A percentile compares a stretch with the other conserved stretches of the same genome.
These are phyloP conservation scores for Macroventuria anomochaeta DNA, from an alignment of 2,329 filamentous ascomycete species.

Conservation along the genomic window DNA sequence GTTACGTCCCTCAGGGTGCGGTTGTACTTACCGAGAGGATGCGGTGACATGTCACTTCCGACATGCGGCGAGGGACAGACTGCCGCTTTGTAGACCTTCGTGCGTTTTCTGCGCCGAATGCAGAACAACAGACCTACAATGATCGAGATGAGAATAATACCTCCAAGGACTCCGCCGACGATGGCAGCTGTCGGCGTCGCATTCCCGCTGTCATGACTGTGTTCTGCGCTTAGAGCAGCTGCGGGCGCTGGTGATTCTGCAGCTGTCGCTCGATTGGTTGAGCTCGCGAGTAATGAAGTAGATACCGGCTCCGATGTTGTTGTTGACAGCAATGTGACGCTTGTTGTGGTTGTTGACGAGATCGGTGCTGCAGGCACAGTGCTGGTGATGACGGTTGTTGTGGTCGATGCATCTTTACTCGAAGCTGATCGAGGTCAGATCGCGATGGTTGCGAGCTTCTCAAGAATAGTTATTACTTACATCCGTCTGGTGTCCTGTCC, in stretches of 20 bases:
- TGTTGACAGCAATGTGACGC: background rate
- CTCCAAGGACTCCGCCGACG: slow-evolving; percentile 33
- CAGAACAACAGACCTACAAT: slow-evolving; percentile 19
- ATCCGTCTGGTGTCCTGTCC: slow-evolving; percentile 23
- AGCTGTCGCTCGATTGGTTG: slow-evolving; percentile 1
- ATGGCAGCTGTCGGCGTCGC: slow-evolving; percentile 26
- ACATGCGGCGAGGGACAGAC: slow-evolving; percentile 32
- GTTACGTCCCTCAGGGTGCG: background rate
- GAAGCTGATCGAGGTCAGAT: background rate
- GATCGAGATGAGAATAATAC: slow-evolving; percentile 18
- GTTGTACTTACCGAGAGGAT: slow-evolving; percentile 25
- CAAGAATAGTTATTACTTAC: slow-evolving; percentile 17
- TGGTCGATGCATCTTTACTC: background rate
- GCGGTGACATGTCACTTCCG: slow-evolving; percentile 35
- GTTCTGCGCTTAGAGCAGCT: background rate
- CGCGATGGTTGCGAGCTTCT: background rate
- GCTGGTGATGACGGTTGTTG: background rate
- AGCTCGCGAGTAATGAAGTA: background rate
- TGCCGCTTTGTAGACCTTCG: slow-evolving; percentile 31
- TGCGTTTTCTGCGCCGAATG: slow-evolving; percentile 18
- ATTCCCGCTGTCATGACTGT: background rate
- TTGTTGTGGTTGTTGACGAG: background rate
- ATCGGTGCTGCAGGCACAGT: background rate
- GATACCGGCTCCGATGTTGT: background rate
- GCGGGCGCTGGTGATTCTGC: slow-evolving; percentile 2